phyloP scores from a whole-genome alignment of 805 yeast species.

The Zygotorulaspora danielsina region DNA sequence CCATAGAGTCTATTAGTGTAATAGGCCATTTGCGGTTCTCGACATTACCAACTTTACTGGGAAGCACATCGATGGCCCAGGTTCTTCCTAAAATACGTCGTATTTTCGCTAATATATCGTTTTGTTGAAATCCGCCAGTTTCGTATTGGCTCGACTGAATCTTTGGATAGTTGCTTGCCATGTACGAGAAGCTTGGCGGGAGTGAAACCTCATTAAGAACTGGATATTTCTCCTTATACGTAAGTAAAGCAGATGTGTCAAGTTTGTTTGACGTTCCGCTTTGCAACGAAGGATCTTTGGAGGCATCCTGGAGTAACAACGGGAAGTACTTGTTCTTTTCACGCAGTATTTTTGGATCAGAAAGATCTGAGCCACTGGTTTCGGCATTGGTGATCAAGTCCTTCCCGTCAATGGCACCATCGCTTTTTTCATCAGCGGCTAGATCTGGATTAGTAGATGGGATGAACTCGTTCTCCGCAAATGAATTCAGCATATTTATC shows the following conservation, averaged over 20 bases:
- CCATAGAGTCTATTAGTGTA: conserved; percentile 48
- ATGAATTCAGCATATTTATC: conserved; percentile 34
- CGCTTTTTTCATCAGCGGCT: neutral
- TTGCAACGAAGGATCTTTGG: conserved; percentile 19
- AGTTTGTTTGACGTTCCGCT: conserved; percentile 16
- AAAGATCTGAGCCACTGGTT: conserved; percentile 9
- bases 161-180: conserved; percentile 19
- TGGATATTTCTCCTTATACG: conserved; percentile 26
- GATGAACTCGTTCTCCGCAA: conserved; percentile 35
- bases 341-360: conserved; percentile 22
- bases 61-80: conserved; percentile 36
- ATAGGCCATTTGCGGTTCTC: conserved; percentile 51
- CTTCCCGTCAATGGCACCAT: neutral
- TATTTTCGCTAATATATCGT: conserved; percentile 32
- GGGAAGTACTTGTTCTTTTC: conserved; percentile 42
- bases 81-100: conserved; percentile 39
- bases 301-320: conserved; percentile 25
- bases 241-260: conserved; percentile 20
- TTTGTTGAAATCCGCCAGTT: conserved; percentile 30
- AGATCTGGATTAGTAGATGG: conserved; percentile 27
- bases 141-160: conserved; percentile 32
- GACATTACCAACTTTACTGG: conserved; percentile 19
- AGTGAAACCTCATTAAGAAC: conserved; percentile 26
- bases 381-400: conserved; percentile 6
- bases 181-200: conserved; percentile 15